Percentiles rank a stretch among this genome's conserved stretches.
phyloP scores from a whole-genome alignment of 2,329 filamentous ascomycete species.

The Pseudocercospora cruenta region DNA sequence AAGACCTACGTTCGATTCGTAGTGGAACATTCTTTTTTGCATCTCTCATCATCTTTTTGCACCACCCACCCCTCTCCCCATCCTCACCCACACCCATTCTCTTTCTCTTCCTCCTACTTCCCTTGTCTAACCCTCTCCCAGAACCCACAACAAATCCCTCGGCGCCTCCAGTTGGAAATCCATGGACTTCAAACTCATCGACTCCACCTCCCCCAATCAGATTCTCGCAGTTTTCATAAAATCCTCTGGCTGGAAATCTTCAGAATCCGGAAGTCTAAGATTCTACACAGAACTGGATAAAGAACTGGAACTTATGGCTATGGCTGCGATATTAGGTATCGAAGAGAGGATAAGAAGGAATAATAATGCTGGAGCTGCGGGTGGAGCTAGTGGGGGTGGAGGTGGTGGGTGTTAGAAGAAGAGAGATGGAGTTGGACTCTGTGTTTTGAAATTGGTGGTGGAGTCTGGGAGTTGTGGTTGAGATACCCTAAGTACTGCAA shows the following conservation, averaged over 20 bases:
- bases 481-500: too few relatives aligned
- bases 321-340: slow-evolving; percentile 17
- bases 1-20: background rate
- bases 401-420: background rate
- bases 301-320: slow-evolving; percentile 17
- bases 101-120: too few relatives aligned
- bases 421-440: too few relatives aligned
- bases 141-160: slow-evolving; percentile 9
- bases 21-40: too few relatives aligned
- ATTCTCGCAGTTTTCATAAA: slow-evolving; percentile 16
- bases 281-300: slow-evolving; percentile 14
- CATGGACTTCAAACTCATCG: slow-evolving; percentile 14
- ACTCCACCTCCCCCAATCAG: background rate
- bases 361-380: background rate
- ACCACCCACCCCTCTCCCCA: too few relatives aligned
- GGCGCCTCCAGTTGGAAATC: slow-evolving; percentile 6
- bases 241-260: background rate
- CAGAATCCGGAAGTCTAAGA: slow-evolving; percentile 12
- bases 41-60: too few relatives aligned
- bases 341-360: slow-evolving; percentile 16
- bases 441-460: too few relatives aligned
- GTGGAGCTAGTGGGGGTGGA: background rate
- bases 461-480: too few relatives aligned
- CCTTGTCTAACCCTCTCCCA: too few relatives aligned
- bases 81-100: too few relatives aligned